Evolutionary conservation across 768 basidiomycete genomes (phyloP), one percentile per base, ranked within the genome.

Genomic region (Lactarius evosmus): DNA sequence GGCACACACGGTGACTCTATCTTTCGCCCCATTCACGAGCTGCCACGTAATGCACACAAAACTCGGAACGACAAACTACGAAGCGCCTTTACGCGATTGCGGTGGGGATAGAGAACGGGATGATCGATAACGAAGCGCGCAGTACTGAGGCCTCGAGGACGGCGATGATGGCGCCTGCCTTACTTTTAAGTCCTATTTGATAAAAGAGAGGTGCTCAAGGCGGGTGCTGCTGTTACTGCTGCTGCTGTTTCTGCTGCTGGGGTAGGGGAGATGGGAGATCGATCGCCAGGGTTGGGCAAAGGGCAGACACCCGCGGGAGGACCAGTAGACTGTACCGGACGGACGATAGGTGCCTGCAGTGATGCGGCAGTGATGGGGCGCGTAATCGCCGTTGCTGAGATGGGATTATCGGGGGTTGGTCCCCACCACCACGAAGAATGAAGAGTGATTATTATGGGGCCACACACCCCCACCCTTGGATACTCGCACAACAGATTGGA

Each of bases 111-210:
- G n/a, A n/a, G n/a, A n/a, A n/a, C n/a, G n/a, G 55, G 38, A 22
- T n/a, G 61, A 61, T 61, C 61, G 61, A 61, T 54, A 44, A 61
- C 30, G 52, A 44, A 55, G 41, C 29, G 27, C 36, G 60, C 33
- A 55, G 60, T 41, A 4, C 22, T 49, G n/a, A 34, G 33, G 53
- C 60, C 60, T 56, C 54, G 61, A 56, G 61, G 60, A 49, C 41
- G 40, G 40, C 41, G 40, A 32, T 44, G 53, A 29, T n/a, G 30
- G 34, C 33, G 58, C 17, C n/a, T n/a, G n/a, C n/a, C n/a, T n/a
- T n/a, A n/a, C n/a, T 50, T 32, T 46, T 11, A 11, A 5, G 22
- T 25, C 9, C 14, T 22, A 49, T 49, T 25, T 49, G n/a, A 9
- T 27, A 29, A 52, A 52, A 52, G 12, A 7, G 6, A 14, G 27